A percentile compares a stretch with the other conserved stretches of the same genome.
phyloP scores from a whole-genome alignment of 176 grass and related monocot genomes.

The Zoysia pacifica region DNA sequence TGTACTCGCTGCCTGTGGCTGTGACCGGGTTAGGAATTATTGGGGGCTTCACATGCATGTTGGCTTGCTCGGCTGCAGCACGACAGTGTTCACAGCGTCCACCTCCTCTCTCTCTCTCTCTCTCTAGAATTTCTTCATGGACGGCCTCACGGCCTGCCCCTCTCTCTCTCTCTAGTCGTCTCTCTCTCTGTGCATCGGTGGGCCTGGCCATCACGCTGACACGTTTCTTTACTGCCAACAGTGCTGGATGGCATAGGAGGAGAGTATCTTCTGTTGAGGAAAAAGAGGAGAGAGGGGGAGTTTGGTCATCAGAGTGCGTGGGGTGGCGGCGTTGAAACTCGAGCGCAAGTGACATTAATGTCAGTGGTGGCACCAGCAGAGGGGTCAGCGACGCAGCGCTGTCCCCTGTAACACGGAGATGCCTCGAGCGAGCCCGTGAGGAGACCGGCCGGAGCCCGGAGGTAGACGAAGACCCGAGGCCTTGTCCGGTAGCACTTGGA shows the following conservation, averaged over 20 bases:
- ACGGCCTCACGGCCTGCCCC: not conserved
- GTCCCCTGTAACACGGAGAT: not conserved
- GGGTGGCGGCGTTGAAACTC: not conserved
- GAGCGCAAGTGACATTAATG: not conserved
- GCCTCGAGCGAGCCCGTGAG: not conserved
- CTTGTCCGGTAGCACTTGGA: not conserved
- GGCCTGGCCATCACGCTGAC: slow-evolving; percentile 8
- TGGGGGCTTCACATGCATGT: slow-evolving; percentile 75
- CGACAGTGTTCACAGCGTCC: slow-evolving; percentile 35
- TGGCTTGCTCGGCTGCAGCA: slow-evolving; percentile 32
- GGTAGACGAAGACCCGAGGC: not conserved
- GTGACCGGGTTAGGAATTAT: slow-evolving; percentile 52
- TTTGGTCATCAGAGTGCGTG: slow-evolving; percentile 13
- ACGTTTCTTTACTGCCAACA: slow-evolving; percentile 39
- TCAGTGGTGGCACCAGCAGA: not conserved
- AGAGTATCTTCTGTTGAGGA: slow-evolving; percentile 28
- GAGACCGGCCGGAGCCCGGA: not conserved
- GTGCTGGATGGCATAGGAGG: not conserved
- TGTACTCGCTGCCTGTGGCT: not conserved
- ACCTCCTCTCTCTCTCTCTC: not conserved
- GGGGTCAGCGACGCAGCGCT: not conserved
- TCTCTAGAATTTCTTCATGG: not conserved
- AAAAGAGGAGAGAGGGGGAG: slow-evolving; percentile 21
- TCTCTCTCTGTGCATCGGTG: not conserved
- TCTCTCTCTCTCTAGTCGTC: not conserved